Base-by-base conservation (phyloP, 306 rosid species). In the Cucurbita ficifolia region DNA sequence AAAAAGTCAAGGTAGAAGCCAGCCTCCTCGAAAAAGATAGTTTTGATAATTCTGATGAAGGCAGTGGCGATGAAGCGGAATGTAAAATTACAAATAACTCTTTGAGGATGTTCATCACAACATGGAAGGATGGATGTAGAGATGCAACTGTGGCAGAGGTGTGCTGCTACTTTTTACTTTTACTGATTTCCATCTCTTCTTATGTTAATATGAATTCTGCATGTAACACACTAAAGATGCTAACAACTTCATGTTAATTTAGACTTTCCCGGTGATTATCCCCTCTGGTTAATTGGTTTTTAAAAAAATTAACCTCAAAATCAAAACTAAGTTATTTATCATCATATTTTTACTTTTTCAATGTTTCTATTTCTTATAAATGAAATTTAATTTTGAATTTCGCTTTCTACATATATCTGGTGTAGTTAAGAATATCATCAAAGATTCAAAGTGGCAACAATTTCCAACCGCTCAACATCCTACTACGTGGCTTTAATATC, bases 121-220 rank as follows among this genome's bases (percentile, higher is more conserved):
- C 90, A 6, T 90, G 97, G 98, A 89, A 90, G 88, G 92, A 86
- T 57, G 82, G 87, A 53, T 93, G 98, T 82, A 42, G 8, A 21
- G 83, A 83, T 69, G 72, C 75, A 70, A 73, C 49, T 2, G 83
- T 80, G 74, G 53, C 75, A 6, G 84, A 87, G 97, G 98, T 93
- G 82, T 63, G 87, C 36, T 57, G 51, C n/a, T 68, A 24, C 18
- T 49, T 68, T 48, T 55, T 38, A 29, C 38, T 52, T 43, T n/a
- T 68, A 67, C 4, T 55, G 35, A 43, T 67, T 21, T 67, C 54
- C 10, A 22, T 67, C 54, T 67, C 19, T 67, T 45, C 38, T 65
- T 42, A 9, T 63, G 70, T 8, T 9, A 39, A 8, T 36, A 63
- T 39, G 50, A 18, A 39, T 17, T 39, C 16, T 63, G 70, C 50